A percentile compares a stretch with the other conserved stretches of the same genome.
Conservation (phyloP, 169 alveolate species). For the Prorocentrum cordatum region DNA sequence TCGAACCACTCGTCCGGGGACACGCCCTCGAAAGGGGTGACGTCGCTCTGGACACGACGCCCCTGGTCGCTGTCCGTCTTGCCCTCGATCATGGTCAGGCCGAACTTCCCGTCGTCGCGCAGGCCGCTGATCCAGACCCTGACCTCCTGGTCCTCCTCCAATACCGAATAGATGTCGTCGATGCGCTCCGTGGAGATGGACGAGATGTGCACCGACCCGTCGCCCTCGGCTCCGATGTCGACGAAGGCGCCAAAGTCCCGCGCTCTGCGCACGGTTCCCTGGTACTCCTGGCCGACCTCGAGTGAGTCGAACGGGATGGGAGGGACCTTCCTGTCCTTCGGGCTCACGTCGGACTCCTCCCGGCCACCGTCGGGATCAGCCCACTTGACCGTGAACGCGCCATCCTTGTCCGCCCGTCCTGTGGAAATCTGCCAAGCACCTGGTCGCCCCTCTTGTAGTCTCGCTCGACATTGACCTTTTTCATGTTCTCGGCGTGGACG, state of each 20-base stretch:
- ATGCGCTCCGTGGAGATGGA: constrained; percentile 22
- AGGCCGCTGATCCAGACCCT: constrained; percentile 18
- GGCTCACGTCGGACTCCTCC: background rate
- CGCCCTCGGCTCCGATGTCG: constrained; percentile 25
- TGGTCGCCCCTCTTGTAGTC: background rate
- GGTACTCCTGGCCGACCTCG: constrained; percentile 26
- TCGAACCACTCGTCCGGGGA: background rate
- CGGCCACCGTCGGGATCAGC: constrained; percentile 39
- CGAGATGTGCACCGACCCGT: constrained; percentile 30
- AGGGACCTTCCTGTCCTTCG: constrained; percentile 35
- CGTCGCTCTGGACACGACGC: background rate
- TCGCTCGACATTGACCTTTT: background rate
- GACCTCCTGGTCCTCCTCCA: constrained; percentile 27
- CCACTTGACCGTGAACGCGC: constrained; percentile 33
- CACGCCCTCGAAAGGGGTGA: background rate
- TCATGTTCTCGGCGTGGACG: background rate
- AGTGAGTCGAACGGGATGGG: constrained; percentile 17
- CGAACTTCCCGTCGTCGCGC: constrained; percentile 27
- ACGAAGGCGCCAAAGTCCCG: constrained; percentile 39
- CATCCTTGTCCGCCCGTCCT: background rate
- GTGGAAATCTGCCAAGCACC: background rate
- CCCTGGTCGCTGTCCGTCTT: background rate
- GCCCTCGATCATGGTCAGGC: constrained; percentile 35
- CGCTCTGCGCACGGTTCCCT: constrained; percentile 1
- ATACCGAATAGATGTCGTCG: too few species aligned